Conservation (phyloP, 2,329 filamentous ascomycete species). For the Cladosporium velox region DNA sequence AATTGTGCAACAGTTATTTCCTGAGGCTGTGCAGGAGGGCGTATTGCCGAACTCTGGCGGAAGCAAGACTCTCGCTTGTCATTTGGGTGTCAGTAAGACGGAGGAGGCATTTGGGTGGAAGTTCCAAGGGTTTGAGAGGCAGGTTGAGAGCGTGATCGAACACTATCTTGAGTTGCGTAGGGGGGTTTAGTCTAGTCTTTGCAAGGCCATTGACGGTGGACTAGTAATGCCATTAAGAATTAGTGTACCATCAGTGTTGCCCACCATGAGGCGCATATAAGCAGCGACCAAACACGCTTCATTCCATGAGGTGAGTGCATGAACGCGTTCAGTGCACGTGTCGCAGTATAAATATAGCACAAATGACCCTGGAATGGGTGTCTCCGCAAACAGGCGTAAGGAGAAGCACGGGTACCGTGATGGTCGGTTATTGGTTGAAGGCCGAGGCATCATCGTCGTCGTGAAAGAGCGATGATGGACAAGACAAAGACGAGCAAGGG, state of each 20-base stretch:
- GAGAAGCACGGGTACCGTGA: background rate
- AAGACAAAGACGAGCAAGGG: constrained; percentile 1
- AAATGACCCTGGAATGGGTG: background rate
- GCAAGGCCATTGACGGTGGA: background rate
- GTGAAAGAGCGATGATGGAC: background rate
- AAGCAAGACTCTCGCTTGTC: background rate
- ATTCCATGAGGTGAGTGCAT: background rate
- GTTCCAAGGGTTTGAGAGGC: background rate
- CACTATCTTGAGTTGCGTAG: background rate
- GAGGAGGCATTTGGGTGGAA: background rate
- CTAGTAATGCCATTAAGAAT: background rate
- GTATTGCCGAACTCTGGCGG: background rate
- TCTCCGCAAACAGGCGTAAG: constrained; percentile 16
- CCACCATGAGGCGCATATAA: background rate
- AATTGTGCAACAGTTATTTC: no score
- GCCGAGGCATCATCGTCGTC: background rate
- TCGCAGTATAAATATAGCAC: constrained; percentile 1
- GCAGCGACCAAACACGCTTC: background rate
- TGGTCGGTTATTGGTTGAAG: background rate
- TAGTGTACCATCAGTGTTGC: background rate
- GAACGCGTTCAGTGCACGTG: background rate
- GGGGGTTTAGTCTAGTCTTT: background rate
- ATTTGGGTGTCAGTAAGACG: background rate
- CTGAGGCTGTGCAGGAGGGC: no score
- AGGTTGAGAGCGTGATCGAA: background rate